A percentile compares a stretch with the other conserved stretches of the same genome.
phyloP scores from a whole-genome alignment of 495 filamentous ascomycete genomes.

The Elaphomyces granulatus region DNA sequence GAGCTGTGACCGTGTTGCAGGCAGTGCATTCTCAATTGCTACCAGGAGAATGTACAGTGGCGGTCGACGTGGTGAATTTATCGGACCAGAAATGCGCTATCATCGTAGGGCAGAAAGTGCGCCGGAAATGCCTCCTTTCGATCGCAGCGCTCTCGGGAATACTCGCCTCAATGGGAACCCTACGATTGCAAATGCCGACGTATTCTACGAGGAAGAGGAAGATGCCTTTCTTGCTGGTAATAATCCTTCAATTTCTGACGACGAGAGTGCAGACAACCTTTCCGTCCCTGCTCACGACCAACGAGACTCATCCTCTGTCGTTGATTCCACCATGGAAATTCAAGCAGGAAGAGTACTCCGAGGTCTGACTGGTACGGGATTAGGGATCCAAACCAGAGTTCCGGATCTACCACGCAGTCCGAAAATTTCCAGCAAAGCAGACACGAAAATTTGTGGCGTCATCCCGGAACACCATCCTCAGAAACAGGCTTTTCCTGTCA shows the following conservation, averaged over 20 bases:
- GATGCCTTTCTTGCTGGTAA: constrained; percentile 42
- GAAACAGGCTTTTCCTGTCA: not conserved
- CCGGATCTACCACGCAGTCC: constrained; percentile 2
- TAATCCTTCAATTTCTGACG: constrained; percentile 17
- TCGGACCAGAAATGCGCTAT: constrained; percentile 73
- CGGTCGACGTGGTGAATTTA: constrained; percentile 53
- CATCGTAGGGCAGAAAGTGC: constrained; percentile 88
- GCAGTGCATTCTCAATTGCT: constrained; percentile 41
- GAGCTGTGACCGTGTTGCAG: constrained; percentile 28
- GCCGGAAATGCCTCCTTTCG: constrained; percentile 74
- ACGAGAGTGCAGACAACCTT: constrained; percentile 1
- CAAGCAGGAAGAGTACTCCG: too few relatives aligned
- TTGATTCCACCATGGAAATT: constrained; percentile 6
- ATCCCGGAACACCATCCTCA: not conserved
- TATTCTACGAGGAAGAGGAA: constrained; percentile 93
- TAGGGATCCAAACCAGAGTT: constrained; percentile 1
- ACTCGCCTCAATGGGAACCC: constrained; percentile 47
- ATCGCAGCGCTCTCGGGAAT: constrained; percentile 45
- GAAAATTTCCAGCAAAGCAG: not conserved
- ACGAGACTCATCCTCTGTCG: not conserved
- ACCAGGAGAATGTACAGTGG: constrained; percentile 83
- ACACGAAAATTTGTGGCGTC: not conserved
- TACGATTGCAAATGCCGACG: constrained; percentile 61
- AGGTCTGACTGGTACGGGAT: not conserved
- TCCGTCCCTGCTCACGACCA: not conserved